Percentiles rank a stretch among this genome's conserved stretches.
phyloP scores from a whole-genome alignment of 306 rosid species.

The Sindora glabra region DNA sequence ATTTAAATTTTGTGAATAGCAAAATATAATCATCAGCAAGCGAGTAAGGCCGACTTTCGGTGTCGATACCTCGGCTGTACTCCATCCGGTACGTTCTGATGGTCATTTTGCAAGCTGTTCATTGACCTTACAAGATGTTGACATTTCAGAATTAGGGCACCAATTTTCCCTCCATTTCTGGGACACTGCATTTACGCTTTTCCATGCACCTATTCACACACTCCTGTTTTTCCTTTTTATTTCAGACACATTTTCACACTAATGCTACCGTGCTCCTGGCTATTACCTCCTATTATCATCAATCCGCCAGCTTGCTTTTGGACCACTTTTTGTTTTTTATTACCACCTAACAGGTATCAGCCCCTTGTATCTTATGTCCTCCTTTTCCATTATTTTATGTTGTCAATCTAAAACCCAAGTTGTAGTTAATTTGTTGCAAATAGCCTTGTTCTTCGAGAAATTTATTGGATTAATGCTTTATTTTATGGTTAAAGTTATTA shows the following conservation, averaged over 20 bases:
- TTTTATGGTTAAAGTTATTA: background rate
- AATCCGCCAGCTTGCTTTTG: slow-evolving; percentile 5
- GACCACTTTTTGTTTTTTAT: slow-evolving; percentile 7
- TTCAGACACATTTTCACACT: slow-evolving; percentile 1
- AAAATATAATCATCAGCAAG: too few species aligned
- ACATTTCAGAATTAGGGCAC: background rate
- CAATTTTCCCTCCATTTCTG: background rate
- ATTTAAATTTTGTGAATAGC: too few species aligned
- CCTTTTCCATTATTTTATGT: too few species aligned
- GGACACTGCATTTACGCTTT: background rate
- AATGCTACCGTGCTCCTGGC: background rate
- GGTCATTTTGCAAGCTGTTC: too few species aligned
- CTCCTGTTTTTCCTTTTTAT: slow-evolving; percentile 2
- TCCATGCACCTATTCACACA: background rate
- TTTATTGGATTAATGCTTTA: too few species aligned
- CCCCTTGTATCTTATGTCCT: background rate
- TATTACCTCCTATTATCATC: background rate
- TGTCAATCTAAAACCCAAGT: too few species aligned
- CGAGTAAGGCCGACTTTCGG: too few species aligned
- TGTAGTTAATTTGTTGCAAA: too few species aligned
- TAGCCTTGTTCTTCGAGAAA: too few species aligned
- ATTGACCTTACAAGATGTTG: too few species aligned
- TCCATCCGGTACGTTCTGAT: background rate
- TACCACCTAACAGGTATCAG: background rate
- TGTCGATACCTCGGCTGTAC: too few species aligned